Percentiles rank a stretch among this genome's conserved stretches.
Evolutionary conservation across 139 green algal species (phyloP).

Genomic region (Coccomyxa sp.): DNA sequence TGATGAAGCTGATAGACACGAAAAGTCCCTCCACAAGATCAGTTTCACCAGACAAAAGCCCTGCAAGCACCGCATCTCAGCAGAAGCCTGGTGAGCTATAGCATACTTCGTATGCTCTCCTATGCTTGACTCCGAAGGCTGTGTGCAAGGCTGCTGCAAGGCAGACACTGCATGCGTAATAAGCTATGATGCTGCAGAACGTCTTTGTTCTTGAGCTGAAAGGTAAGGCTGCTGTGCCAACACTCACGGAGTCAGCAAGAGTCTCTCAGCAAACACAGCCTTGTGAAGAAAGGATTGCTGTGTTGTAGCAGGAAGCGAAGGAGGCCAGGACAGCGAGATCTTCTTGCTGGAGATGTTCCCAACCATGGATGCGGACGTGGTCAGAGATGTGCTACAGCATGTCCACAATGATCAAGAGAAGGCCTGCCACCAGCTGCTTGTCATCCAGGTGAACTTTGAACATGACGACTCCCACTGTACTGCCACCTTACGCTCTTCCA

Average conservation of each 20-base stretch:
- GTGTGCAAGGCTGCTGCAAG: not conserved
- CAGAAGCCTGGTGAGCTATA: no score
- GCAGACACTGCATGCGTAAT: not conserved
- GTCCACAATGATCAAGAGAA: not conserved
- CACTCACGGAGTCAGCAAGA: not conserved
- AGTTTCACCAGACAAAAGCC: no score
- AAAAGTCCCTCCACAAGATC: no score
- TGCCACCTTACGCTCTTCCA: no score
- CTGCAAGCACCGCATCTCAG: no score
- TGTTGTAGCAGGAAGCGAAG: not conserved
- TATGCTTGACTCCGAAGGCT: not conserved
- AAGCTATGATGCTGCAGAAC: not conserved
- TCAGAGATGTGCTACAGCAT: not conserved
- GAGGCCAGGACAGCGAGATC: not conserved
- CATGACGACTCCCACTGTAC: not conserved
- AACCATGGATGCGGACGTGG: not conserved
- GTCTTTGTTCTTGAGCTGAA: not conserved
- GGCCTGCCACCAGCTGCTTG: not conserved
- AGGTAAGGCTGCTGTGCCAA: not conserved
- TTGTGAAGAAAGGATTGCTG: not conserved
- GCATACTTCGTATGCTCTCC: not conserved
- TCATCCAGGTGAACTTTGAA: not conserved
- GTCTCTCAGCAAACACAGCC: not conserved
- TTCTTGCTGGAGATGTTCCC: constrained; percentile 3
- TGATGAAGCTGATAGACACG: no score